Base-by-base conservation (phyloP, 2,329 filamentous ascomycete genomes). In the Colletotrichum musae region DNA sequence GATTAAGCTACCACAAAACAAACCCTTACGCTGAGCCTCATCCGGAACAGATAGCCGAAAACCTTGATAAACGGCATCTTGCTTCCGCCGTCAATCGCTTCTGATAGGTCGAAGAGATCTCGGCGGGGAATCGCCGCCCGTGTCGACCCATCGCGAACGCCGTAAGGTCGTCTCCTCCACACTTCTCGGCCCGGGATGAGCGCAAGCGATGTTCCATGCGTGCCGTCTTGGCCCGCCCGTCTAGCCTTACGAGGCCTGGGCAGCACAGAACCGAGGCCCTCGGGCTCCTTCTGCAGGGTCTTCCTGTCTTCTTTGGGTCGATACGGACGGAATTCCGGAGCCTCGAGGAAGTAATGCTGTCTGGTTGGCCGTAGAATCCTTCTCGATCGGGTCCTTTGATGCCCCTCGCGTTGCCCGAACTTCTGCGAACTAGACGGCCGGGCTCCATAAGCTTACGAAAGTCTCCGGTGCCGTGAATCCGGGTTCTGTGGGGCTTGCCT, bases 391-490 rank as follows among this genome's bases (percentile, higher is more conserved):
- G 0, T 0, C 5, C n/a, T 52, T 53, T 47, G 32, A 9, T 36
- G 32, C 47, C 43, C 51, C 36, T 28, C n/a, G 47, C 54, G 12
- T 60, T 41, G 26, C 18, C 45, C 47, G 21, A 45, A 21, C 5
- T 12, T 50, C 39, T 13, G 28, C 43, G 47, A 5, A 21, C 45
- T 58, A 65, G 21, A 3, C 36, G 24, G 26, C 7, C n/a, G 24
- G 26, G 26, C 16, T 24, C 45, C 45, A 58, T 52, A 24, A 41
- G 52, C 64, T 64, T 32, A 67, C 51, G 52, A 26, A 43, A 63
- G 15, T 57, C 28, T 39, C 26, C 59, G 52, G 52, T 64, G 58
- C 45, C 64, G 58, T 60, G 64, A 62, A 39, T 56, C 64, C 51
- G 52, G 58, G n/a, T 21, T 15, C 18, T 24, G 64, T 64, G 64